A percentile compares a stretch with the other conserved stretches of the same genome.
Evolutionary conservation across 495 filamentous ascomycete species (phyloP).

Genomic region (Lentithecium fluviatile): DNA sequence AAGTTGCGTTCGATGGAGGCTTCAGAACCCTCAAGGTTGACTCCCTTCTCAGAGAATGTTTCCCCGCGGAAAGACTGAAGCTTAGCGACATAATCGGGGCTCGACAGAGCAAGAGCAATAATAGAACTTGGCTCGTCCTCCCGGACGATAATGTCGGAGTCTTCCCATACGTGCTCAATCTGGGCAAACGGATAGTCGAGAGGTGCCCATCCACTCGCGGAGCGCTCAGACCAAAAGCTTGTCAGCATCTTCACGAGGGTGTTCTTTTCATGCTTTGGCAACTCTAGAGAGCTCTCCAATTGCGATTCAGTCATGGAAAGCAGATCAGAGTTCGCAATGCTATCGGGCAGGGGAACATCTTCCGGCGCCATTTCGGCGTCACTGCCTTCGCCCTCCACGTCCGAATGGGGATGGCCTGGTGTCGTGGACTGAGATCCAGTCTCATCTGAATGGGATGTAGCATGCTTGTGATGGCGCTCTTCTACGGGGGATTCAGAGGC

Average conservation of each 20-base stretch:
- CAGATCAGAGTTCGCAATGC: constrained; percentile 62
- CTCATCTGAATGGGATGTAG: constrained; percentile 42
- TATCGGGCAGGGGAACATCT: constrained; percentile 65
- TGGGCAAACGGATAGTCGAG: constrained; percentile 88
- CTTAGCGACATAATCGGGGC: constrained; percentile 79
- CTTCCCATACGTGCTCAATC: constrained; percentile 91
- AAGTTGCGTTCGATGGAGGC: constrained; percentile 51
- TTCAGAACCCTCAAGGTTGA: constrained; percentile 33
- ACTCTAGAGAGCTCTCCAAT: constrained; percentile 63
- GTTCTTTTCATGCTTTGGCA: constrained; percentile 86
- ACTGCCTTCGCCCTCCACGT: constrained; percentile 68
- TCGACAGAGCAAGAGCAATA: constrained; percentile 87
- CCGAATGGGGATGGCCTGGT: constrained; percentile 53
- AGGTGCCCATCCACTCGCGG: constrained; percentile 91
- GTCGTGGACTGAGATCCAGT: constrained; percentile 44
- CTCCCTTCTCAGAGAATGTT: constrained; percentile 33
- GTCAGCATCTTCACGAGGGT: constrained; percentile 92
- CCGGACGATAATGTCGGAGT: constrained; percentile 95
- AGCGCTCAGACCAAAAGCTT: constrained; percentile 97
- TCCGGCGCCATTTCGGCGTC: constrained; percentile 67
- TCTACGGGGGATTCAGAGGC: constrained; percentile 30
- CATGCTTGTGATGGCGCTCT: constrained; percentile 22
- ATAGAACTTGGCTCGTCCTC: constrained; percentile 97
- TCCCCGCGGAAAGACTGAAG: constrained; percentile 67
- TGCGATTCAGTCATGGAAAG: constrained; percentile 57